phyloP scores from a whole-genome alignment of 352 stramenopile genomes.

The Elongisporangium anandrum region DNA sequence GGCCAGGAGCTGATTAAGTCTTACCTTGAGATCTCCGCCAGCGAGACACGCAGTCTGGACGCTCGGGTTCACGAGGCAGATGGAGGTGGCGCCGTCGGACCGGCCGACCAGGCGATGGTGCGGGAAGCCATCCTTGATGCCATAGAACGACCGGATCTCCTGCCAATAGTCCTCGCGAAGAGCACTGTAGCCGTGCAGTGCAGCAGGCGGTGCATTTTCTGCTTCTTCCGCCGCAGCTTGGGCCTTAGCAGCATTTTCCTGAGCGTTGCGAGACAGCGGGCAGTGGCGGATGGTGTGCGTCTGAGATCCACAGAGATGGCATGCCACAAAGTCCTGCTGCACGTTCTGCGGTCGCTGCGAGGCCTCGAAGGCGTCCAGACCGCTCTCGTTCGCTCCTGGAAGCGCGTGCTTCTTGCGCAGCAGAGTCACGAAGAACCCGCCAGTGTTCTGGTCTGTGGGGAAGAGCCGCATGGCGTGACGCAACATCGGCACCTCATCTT shows the following conservation, averaged over 20 bases:
- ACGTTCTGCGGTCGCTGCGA: conserved; percentile 10
- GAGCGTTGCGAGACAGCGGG: conserved; percentile 24
- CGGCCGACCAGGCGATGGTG: conserved; percentile 59
- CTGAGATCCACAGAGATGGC: conserved; percentile 17
- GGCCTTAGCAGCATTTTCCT: conserved; percentile 9
- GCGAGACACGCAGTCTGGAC: conserved; percentile 48
- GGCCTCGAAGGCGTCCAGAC: conserved; percentile 42
- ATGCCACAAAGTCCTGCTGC: conserved; percentile 20
- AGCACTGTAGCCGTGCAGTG: conserved; percentile 44
- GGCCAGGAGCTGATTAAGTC: neutral
- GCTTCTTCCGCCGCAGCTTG: conserved; percentile 9
- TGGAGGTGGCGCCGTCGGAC: conserved; percentile 56
- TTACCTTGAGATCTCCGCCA: conserved; percentile 46
- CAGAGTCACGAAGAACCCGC: conserved; percentile 97
- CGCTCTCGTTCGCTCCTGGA: conserved; percentile 24
- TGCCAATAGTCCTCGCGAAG: conserved; percentile 48
- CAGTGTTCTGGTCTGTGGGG: conserved; percentile 97
- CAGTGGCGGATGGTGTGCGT: conserved; percentile 38
- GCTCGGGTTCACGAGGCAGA: conserved; percentile 55
- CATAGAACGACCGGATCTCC: conserved; percentile 61
- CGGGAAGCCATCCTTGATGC: conserved; percentile 50
- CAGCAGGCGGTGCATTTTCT: conserved; percentile 8
- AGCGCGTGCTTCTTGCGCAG: conserved; percentile 76
- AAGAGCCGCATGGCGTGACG: conserved; percentile 90
- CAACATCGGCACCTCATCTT: conserved; percentile 60